phyloP scores from a whole-genome alignment of 441 rosid species.

The Metrosideros polymorpha region DNA sequence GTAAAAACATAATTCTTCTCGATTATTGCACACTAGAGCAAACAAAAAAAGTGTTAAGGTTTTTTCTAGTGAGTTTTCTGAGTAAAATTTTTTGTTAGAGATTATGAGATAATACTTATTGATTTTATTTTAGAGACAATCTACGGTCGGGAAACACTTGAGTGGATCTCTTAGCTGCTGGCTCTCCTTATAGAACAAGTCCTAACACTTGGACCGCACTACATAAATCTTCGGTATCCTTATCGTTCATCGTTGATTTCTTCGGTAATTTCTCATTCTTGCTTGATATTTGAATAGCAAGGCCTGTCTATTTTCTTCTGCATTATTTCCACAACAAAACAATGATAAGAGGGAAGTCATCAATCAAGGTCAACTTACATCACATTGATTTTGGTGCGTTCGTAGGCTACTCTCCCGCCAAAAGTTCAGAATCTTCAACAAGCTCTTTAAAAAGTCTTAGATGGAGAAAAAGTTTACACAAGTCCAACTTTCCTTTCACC shows the following conservation, averaged over 20 bases:
- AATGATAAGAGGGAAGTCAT: neutral
- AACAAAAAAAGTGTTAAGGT: neutral
- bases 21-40: fast-evolving
- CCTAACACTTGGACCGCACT: neutral
- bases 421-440: neutral
- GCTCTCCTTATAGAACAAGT: neutral
- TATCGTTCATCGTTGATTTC: neutral
- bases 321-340: neutral
- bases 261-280: neutral
- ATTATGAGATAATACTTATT: neutral
- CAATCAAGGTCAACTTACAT: neutral
- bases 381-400: neutral
- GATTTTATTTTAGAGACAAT: neutral
- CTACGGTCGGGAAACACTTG: fast-evolving
- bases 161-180: neutral
- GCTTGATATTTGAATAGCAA: neutral
- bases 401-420: neutral
- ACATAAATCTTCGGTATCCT: neutral
- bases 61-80: neutral
- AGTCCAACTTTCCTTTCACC: neutral
- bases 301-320: neutral
- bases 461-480: neutral
- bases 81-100: neutral
- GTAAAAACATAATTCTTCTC: neutral
- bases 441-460: neutral